Evolutionary conservation across 2,329 filamentous ascomycete species (phyloP).

Genomic region (Diaporthe ilicicola): DNA sequence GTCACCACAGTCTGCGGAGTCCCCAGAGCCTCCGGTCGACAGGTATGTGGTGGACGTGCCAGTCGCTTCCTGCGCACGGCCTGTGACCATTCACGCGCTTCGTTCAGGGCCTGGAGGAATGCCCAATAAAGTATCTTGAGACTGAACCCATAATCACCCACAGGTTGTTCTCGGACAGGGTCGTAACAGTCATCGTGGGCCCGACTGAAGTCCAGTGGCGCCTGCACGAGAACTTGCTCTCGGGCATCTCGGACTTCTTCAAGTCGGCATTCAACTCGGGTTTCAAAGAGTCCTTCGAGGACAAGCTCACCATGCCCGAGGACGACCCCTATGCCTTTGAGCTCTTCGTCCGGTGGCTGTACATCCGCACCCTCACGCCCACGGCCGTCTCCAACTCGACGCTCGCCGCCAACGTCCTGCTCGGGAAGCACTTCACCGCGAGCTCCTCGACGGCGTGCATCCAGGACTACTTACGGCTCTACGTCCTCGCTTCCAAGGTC

Average conservation of each 20-base stretch:
- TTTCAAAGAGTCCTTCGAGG: conserved; percentile 28
- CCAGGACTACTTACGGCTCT: conserved; percentile 26
- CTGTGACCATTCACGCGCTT: not conserved
- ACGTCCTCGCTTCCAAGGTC: conserved; percentile 29
- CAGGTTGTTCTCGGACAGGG: conserved; percentile 28
- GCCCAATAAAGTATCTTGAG: not conserved
- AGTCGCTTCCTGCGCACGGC: not conserved
- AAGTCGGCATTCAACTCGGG: conserved; percentile 30
- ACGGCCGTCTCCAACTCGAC: conserved; percentile 6
- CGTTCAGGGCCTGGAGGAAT: not conserved
- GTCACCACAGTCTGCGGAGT: not conserved
- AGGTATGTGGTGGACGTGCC: conserved; percentile 4
- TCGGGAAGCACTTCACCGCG: conserved; percentile 1
- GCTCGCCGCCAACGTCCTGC: not conserved
- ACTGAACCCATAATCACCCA: not conserved
- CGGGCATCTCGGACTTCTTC: conserved; percentile 29
- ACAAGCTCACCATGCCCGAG: conserved; percentile 26
- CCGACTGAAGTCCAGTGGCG: conserved; percentile 13
- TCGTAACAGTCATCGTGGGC: conserved; percentile 28
- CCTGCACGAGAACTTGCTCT: conserved; percentile 30
- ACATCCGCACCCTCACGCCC: conserved; percentile 23
- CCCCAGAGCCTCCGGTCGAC: conserved; percentile 6
- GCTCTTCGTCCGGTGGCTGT: conserved; percentile 32
- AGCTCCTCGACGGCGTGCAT: conserved; percentile 13
- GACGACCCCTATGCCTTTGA: conserved; percentile 31